These are phyloP conservation scores for Typha latifolia DNA, from an alignment of 176 grass and related monocot genomes.

Conservation along the genomic window DNA sequence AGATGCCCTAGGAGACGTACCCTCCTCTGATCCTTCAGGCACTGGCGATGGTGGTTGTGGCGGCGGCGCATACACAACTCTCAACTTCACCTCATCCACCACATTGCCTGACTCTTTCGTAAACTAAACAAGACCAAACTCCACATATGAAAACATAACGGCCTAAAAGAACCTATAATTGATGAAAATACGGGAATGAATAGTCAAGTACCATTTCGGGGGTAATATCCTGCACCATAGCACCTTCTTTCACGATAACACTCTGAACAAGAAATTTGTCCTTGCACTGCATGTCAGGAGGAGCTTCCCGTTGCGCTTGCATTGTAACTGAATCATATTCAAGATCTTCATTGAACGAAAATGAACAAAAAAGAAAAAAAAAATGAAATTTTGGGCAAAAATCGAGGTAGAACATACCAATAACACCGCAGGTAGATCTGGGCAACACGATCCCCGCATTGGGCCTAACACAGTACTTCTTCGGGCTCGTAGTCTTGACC, in stretches of 20 bases:
- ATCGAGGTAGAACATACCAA: conserved; percentile 14
- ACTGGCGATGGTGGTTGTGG: conserved; percentile 1
- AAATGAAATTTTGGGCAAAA: background rate
- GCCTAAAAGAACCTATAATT: background rate
- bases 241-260: conserved; percentile 2
- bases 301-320: conserved; percentile 28
- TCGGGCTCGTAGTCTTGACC: conserved; percentile 32
- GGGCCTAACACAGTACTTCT: conserved; percentile 39
- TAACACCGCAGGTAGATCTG: conserved; percentile 28
- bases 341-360: conserved; percentile 3
- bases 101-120: conserved; percentile 24
- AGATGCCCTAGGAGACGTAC: background rate
- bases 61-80: conserved; percentile 14
- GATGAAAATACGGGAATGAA: background rate
- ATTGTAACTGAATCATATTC: conserved; percentile 23
- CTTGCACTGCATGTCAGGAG: conserved; percentile 36
- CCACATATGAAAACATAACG: background rate
- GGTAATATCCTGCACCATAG: conserved; percentile 16
- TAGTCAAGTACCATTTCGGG: conserved; percentile 23
- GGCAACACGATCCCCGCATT: conserved; percentile 25
- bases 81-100: conserved; percentile 36
- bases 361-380: conserved; percentile 4
- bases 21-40: conserved; percentile 9
- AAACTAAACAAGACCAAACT: conserved; percentile 18
- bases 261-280: conserved; percentile 39